Evolutionary conservation across 306 rosid species (phyloP), one percentile per base, ranked within the genome.

Genomic region (Oemleria cerasiformis): DNA sequence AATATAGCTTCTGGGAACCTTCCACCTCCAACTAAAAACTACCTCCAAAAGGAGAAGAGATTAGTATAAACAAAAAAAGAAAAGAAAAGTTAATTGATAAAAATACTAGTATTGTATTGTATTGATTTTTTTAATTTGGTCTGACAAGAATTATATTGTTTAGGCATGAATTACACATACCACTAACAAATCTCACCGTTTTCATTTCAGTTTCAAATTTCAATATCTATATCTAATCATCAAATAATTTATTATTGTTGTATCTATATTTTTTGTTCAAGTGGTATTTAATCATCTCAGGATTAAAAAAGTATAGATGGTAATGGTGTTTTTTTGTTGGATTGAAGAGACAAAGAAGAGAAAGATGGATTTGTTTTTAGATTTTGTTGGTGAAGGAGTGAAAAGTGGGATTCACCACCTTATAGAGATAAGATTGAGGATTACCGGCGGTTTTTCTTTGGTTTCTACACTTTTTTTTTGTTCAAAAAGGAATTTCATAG

Each of bases 1-100:
- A 20, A 5, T 16, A 7, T 12, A n/a, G 6, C 51, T 81, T 62
- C 84, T 59, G 12, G 65, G 88, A 78, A 84, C 45, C 71, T 78
- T 76, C 84, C 71, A 11, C 30, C 25, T 58, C 43, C 50, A 44
- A 57, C 61, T 47, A 12, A 16, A 36, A 65, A 62, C 57, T 20
- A 43, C 41, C 30, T 72, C 43, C 11, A 19, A 65, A 62, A 7
- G 7, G 9, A 39, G 4, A 62, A 41, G 34, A 40, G 39, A 6
- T 19, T 17, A 43, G 16, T 47, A 16, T 50, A 41, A 59, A 10
- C 36, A 19, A 20, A 68, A 21, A 7, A 11, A 39, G 21, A 8
- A 30, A 17, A 13, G 5, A 48, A 36, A 13, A 12, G n/a, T 4
- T 1, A 0, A 4, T 7, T 15, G 15, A 10, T 13, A 42, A 21